Base-by-base conservation (phyloP, 306 rosid species). In the Vigna unguiculata region DNA sequence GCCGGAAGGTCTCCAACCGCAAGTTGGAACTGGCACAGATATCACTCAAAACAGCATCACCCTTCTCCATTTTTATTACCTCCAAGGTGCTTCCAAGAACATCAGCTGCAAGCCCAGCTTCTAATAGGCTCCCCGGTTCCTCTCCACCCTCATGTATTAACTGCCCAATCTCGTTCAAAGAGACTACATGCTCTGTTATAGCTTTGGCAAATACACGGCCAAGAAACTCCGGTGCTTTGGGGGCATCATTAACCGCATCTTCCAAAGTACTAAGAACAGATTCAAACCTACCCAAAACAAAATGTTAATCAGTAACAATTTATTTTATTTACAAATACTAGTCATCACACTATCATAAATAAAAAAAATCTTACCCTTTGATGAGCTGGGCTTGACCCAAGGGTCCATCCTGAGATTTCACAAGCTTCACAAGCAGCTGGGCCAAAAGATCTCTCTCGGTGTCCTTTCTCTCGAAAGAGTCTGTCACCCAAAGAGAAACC, bases 401-500 rank as follows among this genome's bases (percentile, higher is more conserved):
- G 51, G 85, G 63, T 72, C 83, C 78, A 69, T 86, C 91, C 14
- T 54, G 84, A 60, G 87, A 85, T 74, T 78, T 89, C 5, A 88
- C 72, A 65, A 96, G 96, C 78, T 83, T 71, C 28, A 90, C 89
- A 11, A 96, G 84, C 66, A 96, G 82, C 76, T 82, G 81, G 11
- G 91, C 89, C 81, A 96, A 85, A 74, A 87, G 91, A 69, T 86
- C 93, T 80, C 98, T 86, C 65, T 96, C 93, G 0, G 41, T 7
- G 57, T 92, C 94, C 88, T 90, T 92, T 41, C 92, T 82, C 86
- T 96, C 97, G 17, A 92, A 96, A 5, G 97, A 93, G 80, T 96
- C 92, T 3, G 86, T 77, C 82, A 96, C 90, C 99, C 99, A 96
- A 25, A 84, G 77, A 71, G 88, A 87, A 40, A 96, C 85, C 91